Base-by-base conservation (phyloP, 2,329 filamentous ascomycete genomes). In the Thermoascus crustaceus region DNA sequence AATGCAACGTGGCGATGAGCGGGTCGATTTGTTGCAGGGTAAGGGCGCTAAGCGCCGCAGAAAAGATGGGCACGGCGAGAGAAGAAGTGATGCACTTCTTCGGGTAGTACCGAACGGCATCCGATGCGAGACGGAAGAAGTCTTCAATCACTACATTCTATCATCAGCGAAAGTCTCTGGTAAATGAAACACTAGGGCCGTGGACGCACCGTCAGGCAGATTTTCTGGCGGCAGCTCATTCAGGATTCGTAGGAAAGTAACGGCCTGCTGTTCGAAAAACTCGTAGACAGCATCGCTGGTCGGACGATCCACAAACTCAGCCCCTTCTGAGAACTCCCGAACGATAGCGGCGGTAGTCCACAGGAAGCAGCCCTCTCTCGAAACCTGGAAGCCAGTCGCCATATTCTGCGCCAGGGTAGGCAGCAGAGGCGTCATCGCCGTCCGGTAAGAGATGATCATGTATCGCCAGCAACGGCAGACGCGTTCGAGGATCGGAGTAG, bases 341-440 rank as follows among this genome's bases (percentile, higher is more conserved):
- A 98, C 75, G 43, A 98, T 93, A 6, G 89, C 86, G 45, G 88
- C 85, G 2, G 89, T 95, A 1, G 91, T 89, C 91, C 91, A 98
- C n/a, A 98, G 71, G 72, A 98, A 98, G 58, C 89, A 95, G 8
- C 91, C 91, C 62, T 98, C 89, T 41, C 80, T 77, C 7, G 89
- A 95, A 11, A 76, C 73, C 37, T 82, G 75, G 57, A 98, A 98
- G 4, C 89, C 88, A 44, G 73, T 74, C 1, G 85, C 85, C 38
- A 98, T 75, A 61, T 89, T 93, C 49, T 89, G 84, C 11, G 91
- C 93, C 63, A 98, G 78, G 13, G 78, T 75, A 1, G 84, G 83
- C 29, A 98, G 72, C 30, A 98, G 67, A 16, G 89, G 87, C 9
- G 82, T 77, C 70, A 93, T 94, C 33, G 83, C 83, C 2, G 82